Base-by-base conservation (phyloP, 2,329 filamentous ascomycete species). In the Xylaria sp. region DNA sequence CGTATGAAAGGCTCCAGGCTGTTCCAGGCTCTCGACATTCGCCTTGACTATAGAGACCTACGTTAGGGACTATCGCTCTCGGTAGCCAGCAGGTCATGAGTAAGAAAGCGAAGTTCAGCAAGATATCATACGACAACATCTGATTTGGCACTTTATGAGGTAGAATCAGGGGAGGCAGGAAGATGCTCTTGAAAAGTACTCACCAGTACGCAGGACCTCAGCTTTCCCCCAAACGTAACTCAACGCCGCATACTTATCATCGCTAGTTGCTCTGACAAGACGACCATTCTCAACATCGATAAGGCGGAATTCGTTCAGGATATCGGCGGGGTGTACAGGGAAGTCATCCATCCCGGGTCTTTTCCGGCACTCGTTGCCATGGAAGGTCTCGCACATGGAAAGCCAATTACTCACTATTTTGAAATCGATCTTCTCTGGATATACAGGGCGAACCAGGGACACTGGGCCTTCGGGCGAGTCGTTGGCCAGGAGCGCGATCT, bases 201-300 rank as follows among this genome's bases (percentile, higher is more conserved):
- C 33, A 66, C 64, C 11, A 13, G 59, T 61, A 26, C 49, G 59
- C 59, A 66, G 6, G 6, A 66, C 64, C 4, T 11, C 58, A 9
- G 59, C 64, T 13, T 48, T 46, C 0, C 64, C 59, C 59, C 59
- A 66, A 33, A 66, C 64, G 26, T 66, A 62, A 40, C 59, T 66
- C n/a, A 66, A 44, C 33, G 59, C 64, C 42, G 33, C 23, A 7
- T 62, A 62, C 26, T 58, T 66, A 28, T 38, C 11, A 13, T 58
- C 59, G 13, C 13, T 17, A 5, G 23, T 58, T 31, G 23, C 59
- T 28, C 44, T 58, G 17, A 58, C 44, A 23, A 66, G 15, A 62
- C 64, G 63, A 3, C 40, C 42, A 9, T 36, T 15, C 17, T 53
- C 26, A 20, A 66, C 64, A 28, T 66, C 64, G 4, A 66, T 58